A percentile compares a stretch with the other conserved stretches of the same genome.
Conservation (phyloP, 1,284 basidiomycete genomes). For the Cryptococcus sp. region DNA sequence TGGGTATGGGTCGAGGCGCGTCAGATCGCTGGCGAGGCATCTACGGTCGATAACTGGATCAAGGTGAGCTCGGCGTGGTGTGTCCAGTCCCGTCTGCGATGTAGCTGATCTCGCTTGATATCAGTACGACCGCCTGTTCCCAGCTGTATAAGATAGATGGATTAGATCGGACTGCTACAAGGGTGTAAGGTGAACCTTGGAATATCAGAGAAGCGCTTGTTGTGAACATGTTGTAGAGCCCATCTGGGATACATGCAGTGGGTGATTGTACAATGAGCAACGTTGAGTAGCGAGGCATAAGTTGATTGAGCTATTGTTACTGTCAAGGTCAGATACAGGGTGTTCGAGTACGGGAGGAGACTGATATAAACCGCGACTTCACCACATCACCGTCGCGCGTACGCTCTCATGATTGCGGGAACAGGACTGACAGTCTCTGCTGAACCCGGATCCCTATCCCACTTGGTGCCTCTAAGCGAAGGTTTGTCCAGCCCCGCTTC, state of each 20-base stretch:
- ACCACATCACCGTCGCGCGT: slow-evolving; percentile 6
- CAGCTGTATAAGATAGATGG: slow-evolving; percentile 9
- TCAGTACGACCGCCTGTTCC: slow-evolving; percentile 19
- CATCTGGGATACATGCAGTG: no score
- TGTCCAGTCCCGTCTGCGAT: not conserved
- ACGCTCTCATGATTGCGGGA: slow-evolving; percentile 32
- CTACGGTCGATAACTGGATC: slow-evolving; percentile 66
- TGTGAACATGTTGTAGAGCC: no score
- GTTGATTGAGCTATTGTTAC: no score
- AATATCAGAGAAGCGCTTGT: no score
- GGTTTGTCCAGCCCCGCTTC: slow-evolving; percentile 58
- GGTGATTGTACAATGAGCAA: no score
- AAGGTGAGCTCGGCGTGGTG: slow-evolving; percentile 33
- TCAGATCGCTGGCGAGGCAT: slow-evolving; percentile 73
- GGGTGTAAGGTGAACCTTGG: no score
- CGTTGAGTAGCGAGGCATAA: no score
- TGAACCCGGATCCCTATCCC: slow-evolving; percentile 53
- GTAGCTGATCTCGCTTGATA: not conserved
- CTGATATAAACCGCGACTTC: not conserved
- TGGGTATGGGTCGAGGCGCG: slow-evolving; percentile 92
- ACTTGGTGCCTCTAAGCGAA: slow-evolving; percentile 63
- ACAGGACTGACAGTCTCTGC: slow-evolving; percentile 33
- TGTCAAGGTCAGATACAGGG: no score
- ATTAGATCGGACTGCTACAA: no score
- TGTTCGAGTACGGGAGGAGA: no score